phyloP scores from a whole-genome alignment of 805 yeast genomes.

The Candida orba region DNA sequence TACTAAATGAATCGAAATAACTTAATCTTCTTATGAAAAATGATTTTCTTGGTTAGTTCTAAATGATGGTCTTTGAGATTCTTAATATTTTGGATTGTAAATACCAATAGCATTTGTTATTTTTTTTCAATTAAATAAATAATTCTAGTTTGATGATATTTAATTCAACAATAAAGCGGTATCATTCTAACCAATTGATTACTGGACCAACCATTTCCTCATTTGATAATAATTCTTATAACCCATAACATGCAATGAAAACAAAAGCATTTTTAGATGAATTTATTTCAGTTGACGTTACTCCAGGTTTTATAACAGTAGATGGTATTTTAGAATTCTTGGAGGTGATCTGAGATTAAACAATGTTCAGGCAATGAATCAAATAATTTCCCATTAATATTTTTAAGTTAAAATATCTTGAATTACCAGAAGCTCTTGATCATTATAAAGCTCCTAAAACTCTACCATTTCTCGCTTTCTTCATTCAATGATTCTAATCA shows the following conservation, averaged over 20 bases:
- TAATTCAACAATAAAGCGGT: slow-evolving; percentile 7
- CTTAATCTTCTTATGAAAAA: slow-evolving; percentile 69
- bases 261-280: slow-evolving; percentile 74
- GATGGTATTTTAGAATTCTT: slow-evolving; percentile 81
- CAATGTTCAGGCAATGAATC: slow-evolving; percentile 64
- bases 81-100: slow-evolving; percentile 48
- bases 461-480: slow-evolving; percentile 70
- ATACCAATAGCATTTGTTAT: slow-evolving; percentile 60
- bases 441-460: slow-evolving; percentile 93
- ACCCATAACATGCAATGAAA: slow-evolving; percentile 91
- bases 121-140: slow-evolving; percentile 28
- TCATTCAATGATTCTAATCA: slow-evolving; percentile 66
- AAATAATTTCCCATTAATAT: slow-evolving; percentile 32
- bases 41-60: slow-evolving; percentile 38
- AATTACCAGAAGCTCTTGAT: slow-evolving; percentile 95
- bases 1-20: slow-evolving; percentile 87
- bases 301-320: slow-evolving; percentile 90
- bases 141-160: slow-evolving; percentile 13
- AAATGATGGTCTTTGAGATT: slow-evolving; percentile 64
- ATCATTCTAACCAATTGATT: slow-evolving; percentile 80
- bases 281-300: slow-evolving; percentile 70
- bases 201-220: slow-evolving; percentile 91
- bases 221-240: slow-evolving; percentile 84
- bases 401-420: slow-evolving; percentile 82
- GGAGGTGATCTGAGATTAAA: slow-evolving; percentile 80